These are phyloP conservation scores for Pharus latifolius DNA, from an alignment of 176 grass and related monocot genomes.

Conservation along the genomic window DNA sequence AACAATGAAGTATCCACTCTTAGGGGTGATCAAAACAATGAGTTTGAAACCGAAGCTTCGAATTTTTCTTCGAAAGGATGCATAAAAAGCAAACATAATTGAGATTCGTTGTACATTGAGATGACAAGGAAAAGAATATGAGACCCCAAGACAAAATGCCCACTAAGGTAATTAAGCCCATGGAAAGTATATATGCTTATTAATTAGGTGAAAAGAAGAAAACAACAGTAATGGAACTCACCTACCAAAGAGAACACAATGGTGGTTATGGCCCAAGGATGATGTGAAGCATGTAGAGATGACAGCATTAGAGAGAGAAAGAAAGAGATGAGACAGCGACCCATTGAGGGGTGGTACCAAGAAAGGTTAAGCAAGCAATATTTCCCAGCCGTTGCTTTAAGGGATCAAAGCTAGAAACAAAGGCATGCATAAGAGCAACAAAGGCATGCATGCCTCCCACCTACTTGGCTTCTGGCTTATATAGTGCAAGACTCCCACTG, in stretches of 20 bases:
- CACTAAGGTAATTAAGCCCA: neutral
- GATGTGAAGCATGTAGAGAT: conserved; percentile 17
- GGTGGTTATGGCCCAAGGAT: conserved; percentile 36
- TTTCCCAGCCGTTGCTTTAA: conserved; percentile 52
- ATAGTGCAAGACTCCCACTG: conserved; percentile 53
- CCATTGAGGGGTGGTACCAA: conserved; percentile 37
- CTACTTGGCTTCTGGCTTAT: conserved; percentile 77
- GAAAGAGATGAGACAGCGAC: conserved; percentile 30
- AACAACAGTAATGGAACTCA: conserved; percentile 38
- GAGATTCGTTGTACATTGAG: neutral
- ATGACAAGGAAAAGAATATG: conserved; percentile 1
- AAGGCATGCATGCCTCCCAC: conserved; percentile 56
- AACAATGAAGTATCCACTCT: neutral
- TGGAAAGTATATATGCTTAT: neutral
- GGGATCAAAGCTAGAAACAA: conserved; percentile 29
- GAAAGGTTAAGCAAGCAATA: conserved; percentile 11
- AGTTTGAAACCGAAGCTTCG: neutral
- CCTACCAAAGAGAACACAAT: conserved; percentile 22
- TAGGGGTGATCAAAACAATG: neutral
- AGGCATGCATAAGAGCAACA: conserved; percentile 18
- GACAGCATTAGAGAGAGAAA: conserved; percentile 42
- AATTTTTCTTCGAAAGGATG: conserved; percentile 6
- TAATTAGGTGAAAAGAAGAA: conserved; percentile 9
- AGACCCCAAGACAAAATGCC: too few species aligned
- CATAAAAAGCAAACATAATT: neutral